A percentile compares a stretch with the other conserved stretches of the same genome.
Conservation (phyloP, 1,139 yeast species). For the Blastobotrys capitulatus region DNA sequence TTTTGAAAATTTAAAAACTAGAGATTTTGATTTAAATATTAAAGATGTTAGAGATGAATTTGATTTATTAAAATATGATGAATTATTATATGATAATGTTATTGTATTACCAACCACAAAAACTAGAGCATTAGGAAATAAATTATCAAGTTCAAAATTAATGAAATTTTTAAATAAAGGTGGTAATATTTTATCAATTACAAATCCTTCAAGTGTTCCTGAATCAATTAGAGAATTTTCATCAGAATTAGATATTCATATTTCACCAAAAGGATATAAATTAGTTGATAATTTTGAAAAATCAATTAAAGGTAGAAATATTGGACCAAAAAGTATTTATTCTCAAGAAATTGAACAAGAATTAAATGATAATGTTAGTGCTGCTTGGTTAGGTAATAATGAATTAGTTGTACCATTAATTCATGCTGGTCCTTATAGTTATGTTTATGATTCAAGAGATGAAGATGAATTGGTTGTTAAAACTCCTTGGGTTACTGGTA, state of each 20-base stretch:
- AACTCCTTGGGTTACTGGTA: constrained; percentile 70
- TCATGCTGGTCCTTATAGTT: constrained; percentile 63
- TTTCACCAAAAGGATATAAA: constrained; percentile 70
- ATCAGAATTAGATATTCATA: constrained; percentile 75
- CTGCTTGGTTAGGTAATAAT: constrained; percentile 53
- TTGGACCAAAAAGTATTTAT: constrained; percentile 1
- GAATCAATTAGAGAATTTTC: constrained; percentile 64
- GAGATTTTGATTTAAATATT: constrained; percentile 31
- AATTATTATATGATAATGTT: constrained; percentile 47
- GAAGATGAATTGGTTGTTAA: constrained; percentile 37
- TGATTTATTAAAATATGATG: constrained; percentile 39
- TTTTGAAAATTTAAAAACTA: constrained; percentile 29
- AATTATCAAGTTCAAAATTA: constrained; percentile 39
- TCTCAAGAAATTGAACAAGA: not conserved
- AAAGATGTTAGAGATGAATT: constrained; percentile 30
- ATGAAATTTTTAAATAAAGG: constrained; percentile 56
- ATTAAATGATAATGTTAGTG: constrained; percentile 30
- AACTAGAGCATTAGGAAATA: constrained; percentile 39
- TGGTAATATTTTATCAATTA: constrained; percentile 68
- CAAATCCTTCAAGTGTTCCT: constrained; percentile 55
- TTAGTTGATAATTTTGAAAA: constrained; percentile 60
- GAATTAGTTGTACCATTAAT: constrained; percentile 66
- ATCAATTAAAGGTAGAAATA: constrained; percentile 19
- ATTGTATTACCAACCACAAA: constrained; percentile 46
- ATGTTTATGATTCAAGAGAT: constrained; percentile 44